These are phyloP conservation scores for Trichosanthes truncata DNA, from an alignment of 306 rosid genomes.

Conservation along the genomic window DNA sequence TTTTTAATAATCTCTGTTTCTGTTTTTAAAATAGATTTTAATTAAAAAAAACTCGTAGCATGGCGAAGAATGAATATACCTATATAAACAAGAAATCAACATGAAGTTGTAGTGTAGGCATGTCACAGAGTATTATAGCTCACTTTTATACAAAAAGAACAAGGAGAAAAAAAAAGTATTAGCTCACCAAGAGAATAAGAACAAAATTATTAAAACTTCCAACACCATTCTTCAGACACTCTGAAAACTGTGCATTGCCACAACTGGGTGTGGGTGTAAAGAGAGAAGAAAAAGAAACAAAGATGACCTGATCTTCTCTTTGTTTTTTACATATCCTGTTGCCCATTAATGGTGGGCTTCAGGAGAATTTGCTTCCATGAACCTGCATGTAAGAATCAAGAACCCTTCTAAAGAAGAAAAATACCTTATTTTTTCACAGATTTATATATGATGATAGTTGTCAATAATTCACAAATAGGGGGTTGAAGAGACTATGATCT, in stretches of 20 bases:
- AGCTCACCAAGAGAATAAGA: neutral
- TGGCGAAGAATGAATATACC: neutral
- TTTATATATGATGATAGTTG: neutral
- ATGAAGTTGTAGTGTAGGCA: neutral
- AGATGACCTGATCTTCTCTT: neutral
- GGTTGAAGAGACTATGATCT: neutral
- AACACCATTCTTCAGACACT: neutral
- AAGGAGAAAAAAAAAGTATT: neutral
- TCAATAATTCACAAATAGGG: conserved; percentile 4
- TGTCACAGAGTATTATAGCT: neutral
- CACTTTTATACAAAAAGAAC: too few relatives aligned
- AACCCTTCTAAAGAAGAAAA: neutral
- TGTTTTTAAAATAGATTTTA: too few relatives aligned
- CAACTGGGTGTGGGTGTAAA: neutral
- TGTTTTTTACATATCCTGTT: neutral
- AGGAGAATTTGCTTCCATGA: neutral
- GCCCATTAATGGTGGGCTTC: neutral
- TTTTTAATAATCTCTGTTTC: too few relatives aligned
- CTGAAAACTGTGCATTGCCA: neutral
- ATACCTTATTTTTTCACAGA: conserved; percentile 1
- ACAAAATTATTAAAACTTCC: neutral
- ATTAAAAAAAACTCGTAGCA: too few relatives aligned
- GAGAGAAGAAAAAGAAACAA: neutral
- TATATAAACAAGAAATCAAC: neutral
- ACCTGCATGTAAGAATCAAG: neutral